Evolutionary conservation across 2,329 filamentous ascomycete species (phyloP).

Genomic region (Arthroderma sp.): DNA sequence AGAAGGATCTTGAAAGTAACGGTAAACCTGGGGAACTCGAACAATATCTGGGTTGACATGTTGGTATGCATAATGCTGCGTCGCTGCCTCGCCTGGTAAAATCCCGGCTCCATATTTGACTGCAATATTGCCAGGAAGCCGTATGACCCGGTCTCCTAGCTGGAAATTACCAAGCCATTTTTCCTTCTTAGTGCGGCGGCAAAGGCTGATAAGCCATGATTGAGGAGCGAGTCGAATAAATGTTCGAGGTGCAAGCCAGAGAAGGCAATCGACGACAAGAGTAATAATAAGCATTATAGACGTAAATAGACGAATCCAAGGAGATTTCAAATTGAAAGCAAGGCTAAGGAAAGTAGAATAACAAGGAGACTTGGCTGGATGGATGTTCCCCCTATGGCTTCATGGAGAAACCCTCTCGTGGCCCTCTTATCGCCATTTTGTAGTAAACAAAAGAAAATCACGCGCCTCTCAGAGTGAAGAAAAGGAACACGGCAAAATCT

Average conservation of each 20-base stretch:
- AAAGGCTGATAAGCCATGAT: conserved; percentile 6
- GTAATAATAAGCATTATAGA: background rate
- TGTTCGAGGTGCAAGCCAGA: background rate
- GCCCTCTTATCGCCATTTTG: too few species aligned
- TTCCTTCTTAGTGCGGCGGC: background rate
- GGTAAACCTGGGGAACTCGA: conserved; percentile 16
- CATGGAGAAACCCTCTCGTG: too few species aligned
- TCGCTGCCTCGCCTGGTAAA: conserved; percentile 11
- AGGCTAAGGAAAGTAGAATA: background rate
- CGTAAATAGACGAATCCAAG: background rate
- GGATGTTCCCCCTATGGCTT: too few species aligned
- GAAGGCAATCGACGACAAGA: background rate
- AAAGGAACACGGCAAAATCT: background rate
- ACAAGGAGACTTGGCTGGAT: background rate
- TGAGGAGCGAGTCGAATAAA: conserved; percentile 5
- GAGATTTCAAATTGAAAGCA: background rate
- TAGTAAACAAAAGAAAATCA: background rate
- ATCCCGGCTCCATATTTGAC: conserved; percentile 16
- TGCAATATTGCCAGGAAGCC: conserved; percentile 12
- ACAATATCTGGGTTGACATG: conserved; percentile 15
- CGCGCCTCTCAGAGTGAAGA: background rate
- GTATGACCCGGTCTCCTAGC: conserved; percentile 11
- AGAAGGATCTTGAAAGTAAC: conserved; percentile 14
- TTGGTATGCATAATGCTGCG: conserved; percentile 16
- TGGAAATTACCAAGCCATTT: background rate